Conservation (phyloP, 164 flowering plant species). For the Tetrastigma voinierianum region DNA sequence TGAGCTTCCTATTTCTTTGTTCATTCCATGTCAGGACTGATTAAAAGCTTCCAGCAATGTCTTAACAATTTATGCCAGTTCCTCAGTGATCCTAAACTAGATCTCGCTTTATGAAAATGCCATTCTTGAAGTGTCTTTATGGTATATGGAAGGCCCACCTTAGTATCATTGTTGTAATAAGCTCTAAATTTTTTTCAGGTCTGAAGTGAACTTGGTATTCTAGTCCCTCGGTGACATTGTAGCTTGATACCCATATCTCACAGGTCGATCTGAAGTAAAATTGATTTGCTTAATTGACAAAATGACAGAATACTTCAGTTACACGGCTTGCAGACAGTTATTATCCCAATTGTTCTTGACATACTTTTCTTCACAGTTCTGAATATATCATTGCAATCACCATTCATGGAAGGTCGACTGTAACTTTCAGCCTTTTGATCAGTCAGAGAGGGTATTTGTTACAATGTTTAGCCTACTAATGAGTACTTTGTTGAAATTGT, state of each 20-base stretch:
- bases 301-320: slow-evolving; percentile 44
- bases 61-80: too few relatives aligned
- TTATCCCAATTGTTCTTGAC: slow-evolving; percentile 59
- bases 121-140: not conserved
- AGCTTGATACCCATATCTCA: not conserved
- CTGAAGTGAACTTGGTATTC: not conserved
- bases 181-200: slow-evolving; percentile 14
- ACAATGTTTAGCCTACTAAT: slow-evolving; percentile 69
- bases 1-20: too few relatives aligned
- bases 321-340: slow-evolving; percentile 62
- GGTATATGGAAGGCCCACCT: too few relatives aligned
- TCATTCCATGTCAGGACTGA: too few relatives aligned
- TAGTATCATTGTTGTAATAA: not conserved
- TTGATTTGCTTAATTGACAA: slow-evolving; percentile 9
- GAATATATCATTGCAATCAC: slow-evolving; percentile 61
- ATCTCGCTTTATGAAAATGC: not conserved
- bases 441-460: slow-evolving; percentile 65
- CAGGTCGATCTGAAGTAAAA: slow-evolving; percentile 1
- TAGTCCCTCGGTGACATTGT: not conserved
- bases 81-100: not conserved
- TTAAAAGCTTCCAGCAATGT: too few relatives aligned
- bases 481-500: slow-evolving; percentile 56
- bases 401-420: slow-evolving; percentile 63
- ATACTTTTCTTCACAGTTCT: slow-evolving; percentile 58
- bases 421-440: slow-evolving; percentile 60